Percentiles rank a stretch among this genome's conserved stretches.
These are phyloP conservation scores for Kurtzmaniella quercitrusa DNA, from an alignment of 1,139 yeast species.

Conservation along the genomic window DNA sequence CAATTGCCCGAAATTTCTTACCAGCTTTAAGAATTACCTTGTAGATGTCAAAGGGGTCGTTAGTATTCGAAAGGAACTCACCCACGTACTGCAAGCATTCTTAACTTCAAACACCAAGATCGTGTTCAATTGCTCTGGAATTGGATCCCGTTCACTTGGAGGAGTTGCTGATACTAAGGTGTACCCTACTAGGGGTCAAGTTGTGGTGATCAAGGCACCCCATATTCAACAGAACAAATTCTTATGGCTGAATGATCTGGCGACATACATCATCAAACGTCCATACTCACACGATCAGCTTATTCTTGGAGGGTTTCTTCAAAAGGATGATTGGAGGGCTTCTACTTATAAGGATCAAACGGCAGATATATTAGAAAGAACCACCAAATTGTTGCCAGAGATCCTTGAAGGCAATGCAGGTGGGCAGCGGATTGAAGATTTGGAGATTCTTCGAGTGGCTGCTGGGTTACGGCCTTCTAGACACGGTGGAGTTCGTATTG, in stretches of 20 bases:
- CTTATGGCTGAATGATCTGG: constrained; percentile 50
- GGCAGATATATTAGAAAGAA: constrained; percentile 53
- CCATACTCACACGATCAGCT: constrained; percentile 60
- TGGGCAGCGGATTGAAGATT: constrained; percentile 15
- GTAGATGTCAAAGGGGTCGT: constrained; percentile 39
- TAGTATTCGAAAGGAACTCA: constrained; percentile 39
- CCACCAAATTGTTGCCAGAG: constrained; percentile 51
- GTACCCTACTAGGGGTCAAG: constrained; percentile 69
- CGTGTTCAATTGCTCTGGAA: constrained; percentile 71
- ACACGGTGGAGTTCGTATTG: constrained; percentile 65
- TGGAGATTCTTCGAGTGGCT: constrained; percentile 50
- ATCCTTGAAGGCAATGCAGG: constrained; percentile 33
- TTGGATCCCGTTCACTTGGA: constrained; percentile 53
- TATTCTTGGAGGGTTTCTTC: constrained; percentile 66
- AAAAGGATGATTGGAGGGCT: constrained; percentile 53
- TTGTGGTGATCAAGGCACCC: constrained; percentile 58
- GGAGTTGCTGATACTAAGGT: constrained; percentile 52
- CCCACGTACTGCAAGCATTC: constrained; percentile 55
- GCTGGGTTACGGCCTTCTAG: constrained; percentile 71
- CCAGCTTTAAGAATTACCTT: constrained; percentile 40
- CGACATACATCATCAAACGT: constrained; percentile 68
- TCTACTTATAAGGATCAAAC: constrained; percentile 53
- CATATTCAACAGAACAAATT: constrained; percentile 45
- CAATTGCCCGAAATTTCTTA: constrained; percentile 58
- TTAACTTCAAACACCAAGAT: constrained; percentile 26